Conservation (phyloP, 2,329 filamentous ascomycete genomes). For the Cryphonectria parasitica region DNA sequence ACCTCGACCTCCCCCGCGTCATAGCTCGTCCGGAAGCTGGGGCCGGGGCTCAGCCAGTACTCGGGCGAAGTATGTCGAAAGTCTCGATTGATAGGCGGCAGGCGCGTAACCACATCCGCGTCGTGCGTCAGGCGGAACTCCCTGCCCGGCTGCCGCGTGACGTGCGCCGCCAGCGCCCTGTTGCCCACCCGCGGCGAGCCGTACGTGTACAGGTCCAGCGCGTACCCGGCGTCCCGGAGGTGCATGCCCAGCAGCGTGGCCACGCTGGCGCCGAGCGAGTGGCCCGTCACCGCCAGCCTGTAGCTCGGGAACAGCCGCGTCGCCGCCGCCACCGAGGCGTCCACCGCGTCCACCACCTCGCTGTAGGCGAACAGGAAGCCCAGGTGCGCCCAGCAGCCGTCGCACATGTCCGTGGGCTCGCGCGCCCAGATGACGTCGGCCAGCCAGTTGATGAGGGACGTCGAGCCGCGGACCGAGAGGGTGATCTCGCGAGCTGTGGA, state of each 20-base stretch:
- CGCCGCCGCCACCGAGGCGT: slow-evolving; percentile 50
- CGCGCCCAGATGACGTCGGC: slow-evolving; percentile 53
- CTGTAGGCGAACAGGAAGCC: slow-evolving; percentile 64
- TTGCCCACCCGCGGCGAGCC: slow-evolving; percentile 71
- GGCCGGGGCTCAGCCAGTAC: slow-evolving; percentile 58
- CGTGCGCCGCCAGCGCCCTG: slow-evolving; percentile 54
- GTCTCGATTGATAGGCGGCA: slow-evolving; percentile 63
- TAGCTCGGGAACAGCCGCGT: slow-evolving; percentile 53
- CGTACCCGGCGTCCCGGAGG: slow-evolving; percentile 52
- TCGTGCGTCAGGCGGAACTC: slow-evolving; percentile 70
- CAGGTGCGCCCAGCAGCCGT: slow-evolving; percentile 55
- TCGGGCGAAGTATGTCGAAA: slow-evolving; percentile 71
- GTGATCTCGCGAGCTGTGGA: slow-evolving; percentile 57
- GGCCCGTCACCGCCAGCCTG: slow-evolving; percentile 62
- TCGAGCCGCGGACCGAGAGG: slow-evolving; percentile 62
- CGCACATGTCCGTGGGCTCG: slow-evolving; percentile 40
- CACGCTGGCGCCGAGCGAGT: slow-evolving; percentile 70
- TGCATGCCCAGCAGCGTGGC: slow-evolving; percentile 62
- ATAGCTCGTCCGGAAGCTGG: slow-evolving; percentile 6
- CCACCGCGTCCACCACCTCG: slow-evolving; percentile 51
- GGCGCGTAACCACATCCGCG: slow-evolving; percentile 68
- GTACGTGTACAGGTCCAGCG: slow-evolving; percentile 65
- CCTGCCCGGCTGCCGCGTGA: slow-evolving; percentile 50
- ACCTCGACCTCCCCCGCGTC: slow-evolving; percentile 16
- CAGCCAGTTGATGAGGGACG: slow-evolving; percentile 64